Base-by-base conservation (phyloP, 306 rosid species). In the Cyamopsis tetragonoloba region DNA sequence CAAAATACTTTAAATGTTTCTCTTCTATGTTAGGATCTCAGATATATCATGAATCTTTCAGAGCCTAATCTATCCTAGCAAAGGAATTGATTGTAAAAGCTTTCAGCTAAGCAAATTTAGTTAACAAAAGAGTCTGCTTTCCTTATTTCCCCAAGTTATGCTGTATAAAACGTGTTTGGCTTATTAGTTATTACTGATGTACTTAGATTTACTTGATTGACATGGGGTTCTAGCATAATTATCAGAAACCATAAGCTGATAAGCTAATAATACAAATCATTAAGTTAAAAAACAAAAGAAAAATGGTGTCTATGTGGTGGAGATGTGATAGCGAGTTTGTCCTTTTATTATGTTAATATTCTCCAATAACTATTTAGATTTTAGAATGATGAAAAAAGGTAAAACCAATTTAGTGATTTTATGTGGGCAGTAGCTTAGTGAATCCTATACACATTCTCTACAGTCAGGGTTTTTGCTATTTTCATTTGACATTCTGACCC, bases 21-120 rank as follows among this genome's bases (percentile, higher is more conserved):
- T 57, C 11, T 27, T 74, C 60, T 56, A 39, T 49, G 68, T n/a
- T n/a, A 41, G 70, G 41, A 11, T 53, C 56, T 50, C 57, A 43
- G 42, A 20, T 66, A 24, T 54, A 26, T 34, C 17, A 18, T 12
- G 24, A 53, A 34, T 28, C 26, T 6, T 3, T 11, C 46, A 2
- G 38, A 24, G 58, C 22, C 55, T 27, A 65, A 34, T 41, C 56
- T 57, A 12, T 39, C 58, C 35, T 10, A 28, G 51, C 42, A 35
- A 57, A 14, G 13, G 44, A 11, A 41, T 55, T 66, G 31, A 68
- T 44, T 2, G 17, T 23, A 34, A 2, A 34, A 13, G 28, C 23
- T 47, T 56, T 69, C 30, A 50, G 38, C 18, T 26, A 60, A 34
- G 38, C 26, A 32, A 27, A 48, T 30, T 44, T 43, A 67, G 68